These are phyloP conservation scores for Rhodotorula sp. DNA, from an alignment of 1,284 basidiomycete species.

Conservation along the genomic window DNA sequence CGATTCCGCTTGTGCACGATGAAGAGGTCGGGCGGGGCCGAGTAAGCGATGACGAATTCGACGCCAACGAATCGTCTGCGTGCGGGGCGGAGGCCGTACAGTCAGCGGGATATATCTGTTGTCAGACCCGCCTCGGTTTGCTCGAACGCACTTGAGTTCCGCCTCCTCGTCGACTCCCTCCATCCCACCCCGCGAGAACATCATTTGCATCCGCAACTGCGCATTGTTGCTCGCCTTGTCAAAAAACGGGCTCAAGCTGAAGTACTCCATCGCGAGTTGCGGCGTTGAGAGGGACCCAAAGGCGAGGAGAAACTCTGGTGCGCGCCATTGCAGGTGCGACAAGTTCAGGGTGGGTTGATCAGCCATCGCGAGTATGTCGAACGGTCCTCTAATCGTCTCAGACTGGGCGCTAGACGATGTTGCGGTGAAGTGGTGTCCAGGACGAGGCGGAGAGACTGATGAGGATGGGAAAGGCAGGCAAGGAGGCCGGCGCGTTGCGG, in stretches of 20 bases:
- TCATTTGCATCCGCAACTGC: constrained; percentile 76
- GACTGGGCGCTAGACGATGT: too few species aligned
- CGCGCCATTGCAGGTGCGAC: constrained; percentile 43
- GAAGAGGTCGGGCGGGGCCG: constrained; percentile 72
- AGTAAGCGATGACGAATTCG: constrained; percentile 76
- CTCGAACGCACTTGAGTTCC: constrained; percentile 64
- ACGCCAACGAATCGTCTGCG: constrained; percentile 73
- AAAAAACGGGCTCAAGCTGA: constrained; percentile 80
- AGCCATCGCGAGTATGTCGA: too few species aligned
- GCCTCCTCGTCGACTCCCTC: constrained; percentile 70
- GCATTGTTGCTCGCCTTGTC: constrained; percentile 87
- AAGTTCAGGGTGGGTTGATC: constrained; percentile 7
- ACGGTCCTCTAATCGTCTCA: too few species aligned
- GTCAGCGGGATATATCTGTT: background rate
- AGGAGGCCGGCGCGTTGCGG: too few species aligned
- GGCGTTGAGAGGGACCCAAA: constrained; percentile 25
- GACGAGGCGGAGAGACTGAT: too few species aligned
- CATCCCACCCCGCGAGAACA: constrained; percentile 50
- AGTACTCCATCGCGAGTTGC: constrained; percentile 80
- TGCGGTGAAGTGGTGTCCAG: too few species aligned
- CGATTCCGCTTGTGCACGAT: constrained; percentile 81
- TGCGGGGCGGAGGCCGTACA: background rate
- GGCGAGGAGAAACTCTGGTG: constrained; percentile 42
- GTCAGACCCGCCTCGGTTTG: background rate
- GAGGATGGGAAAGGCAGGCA: too few species aligned